Conservation (phyloP, 345 rosid species). For the Camelina hispida region DNA sequence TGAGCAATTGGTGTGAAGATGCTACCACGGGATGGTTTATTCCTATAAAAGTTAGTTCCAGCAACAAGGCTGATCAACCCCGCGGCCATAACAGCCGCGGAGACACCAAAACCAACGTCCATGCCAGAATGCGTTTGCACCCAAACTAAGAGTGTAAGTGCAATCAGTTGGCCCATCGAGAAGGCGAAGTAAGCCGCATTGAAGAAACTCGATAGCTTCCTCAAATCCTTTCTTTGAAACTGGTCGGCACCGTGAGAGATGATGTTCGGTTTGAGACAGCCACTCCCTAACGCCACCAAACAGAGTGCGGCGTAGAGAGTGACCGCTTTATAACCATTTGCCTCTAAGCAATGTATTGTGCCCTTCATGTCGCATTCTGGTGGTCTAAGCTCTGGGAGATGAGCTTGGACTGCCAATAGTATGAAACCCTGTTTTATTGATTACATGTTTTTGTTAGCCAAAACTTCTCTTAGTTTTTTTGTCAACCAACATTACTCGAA, state of each 20-base stretch:
- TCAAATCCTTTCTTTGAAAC: slow-evolving; percentile 58
- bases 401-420: slow-evolving; percentile 87
- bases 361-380: slow-evolving; percentile 63
- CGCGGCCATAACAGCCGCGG: slow-evolving; percentile 84
- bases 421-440: slow-evolving; percentile 73
- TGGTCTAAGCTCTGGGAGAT: slow-evolving; percentile 85
- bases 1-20: slow-evolving; percentile 90
- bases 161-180: slow-evolving; percentile 80
- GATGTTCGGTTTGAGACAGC: slow-evolving; percentile 96
- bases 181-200: slow-evolving; percentile 91
- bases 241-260: slow-evolving; percentile 94
- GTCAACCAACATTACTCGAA: not conserved
- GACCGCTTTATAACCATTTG: slow-evolving; percentile 65
- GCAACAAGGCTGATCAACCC: slow-evolving; percentile 69
- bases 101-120: slow-evolving; percentile 93
- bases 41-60: slow-evolving; percentile 65
- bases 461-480: slow-evolving; percentile 4
- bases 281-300: slow-evolving; percentile 94
- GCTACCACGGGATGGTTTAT: slow-evolving; percentile 75
- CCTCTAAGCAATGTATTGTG: slow-evolving; percentile 59
- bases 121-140: slow-evolving; percentile 93
- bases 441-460: slow-evolving; percentile 11
- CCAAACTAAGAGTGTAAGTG: slow-evolving; percentile 89
- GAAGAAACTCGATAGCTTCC: slow-evolving; percentile 83
- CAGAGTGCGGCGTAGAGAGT: slow-evolving; percentile 77